These are phyloP conservation scores for Kurtzmaniella cleridarum DNA, from an alignment of 805 yeast genomes.

Conservation along the genomic window DNA sequence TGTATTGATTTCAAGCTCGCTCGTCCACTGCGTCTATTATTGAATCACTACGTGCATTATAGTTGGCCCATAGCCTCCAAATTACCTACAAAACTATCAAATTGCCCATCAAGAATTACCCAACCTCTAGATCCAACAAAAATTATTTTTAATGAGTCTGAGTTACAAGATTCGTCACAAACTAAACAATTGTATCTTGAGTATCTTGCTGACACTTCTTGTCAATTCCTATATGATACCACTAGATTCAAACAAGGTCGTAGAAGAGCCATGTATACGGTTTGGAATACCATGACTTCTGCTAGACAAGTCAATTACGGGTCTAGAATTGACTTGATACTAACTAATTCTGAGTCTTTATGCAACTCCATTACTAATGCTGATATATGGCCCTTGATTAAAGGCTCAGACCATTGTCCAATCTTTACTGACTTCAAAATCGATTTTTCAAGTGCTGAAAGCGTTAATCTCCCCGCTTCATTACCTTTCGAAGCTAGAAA, in stretches of 20 bases:
- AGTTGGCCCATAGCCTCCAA: conserved; percentile 7
- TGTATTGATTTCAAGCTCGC: conserved; percentile 31
- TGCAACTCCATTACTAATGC: conserved; percentile 29
- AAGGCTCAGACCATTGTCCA: conserved; percentile 96
- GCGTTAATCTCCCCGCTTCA: not conserved
- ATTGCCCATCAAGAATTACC: not conserved
- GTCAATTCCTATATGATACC: conserved; percentile 48
- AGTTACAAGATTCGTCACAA: not conserved
- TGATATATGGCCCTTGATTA: conserved; percentile 60
- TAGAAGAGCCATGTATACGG: conserved; percentile 69
- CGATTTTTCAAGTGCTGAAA: not conserved
- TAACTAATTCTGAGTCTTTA: conserved; percentile 40
- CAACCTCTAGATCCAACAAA: not conserved
- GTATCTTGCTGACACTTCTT: not conserved
- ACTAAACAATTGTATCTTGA: not conserved
- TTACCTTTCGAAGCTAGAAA: conserved; percentile 51
- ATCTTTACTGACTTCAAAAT: conserved; percentile 60
- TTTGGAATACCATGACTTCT: conserved; percentile 82
- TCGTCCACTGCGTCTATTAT: conserved; percentile 21
- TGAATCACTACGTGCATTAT: conserved; percentile 24
- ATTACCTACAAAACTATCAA: not conserved
- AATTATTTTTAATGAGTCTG: not conserved
- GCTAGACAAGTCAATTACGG: conserved; percentile 82
- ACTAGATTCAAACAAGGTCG: conserved; percentile 54
- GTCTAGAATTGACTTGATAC: conserved; percentile 77